A percentile compares a stretch with the other conserved stretches of the same genome.
Conservation (phyloP, 768 basidiomycete genomes). For the Suillus occidentalis region DNA sequence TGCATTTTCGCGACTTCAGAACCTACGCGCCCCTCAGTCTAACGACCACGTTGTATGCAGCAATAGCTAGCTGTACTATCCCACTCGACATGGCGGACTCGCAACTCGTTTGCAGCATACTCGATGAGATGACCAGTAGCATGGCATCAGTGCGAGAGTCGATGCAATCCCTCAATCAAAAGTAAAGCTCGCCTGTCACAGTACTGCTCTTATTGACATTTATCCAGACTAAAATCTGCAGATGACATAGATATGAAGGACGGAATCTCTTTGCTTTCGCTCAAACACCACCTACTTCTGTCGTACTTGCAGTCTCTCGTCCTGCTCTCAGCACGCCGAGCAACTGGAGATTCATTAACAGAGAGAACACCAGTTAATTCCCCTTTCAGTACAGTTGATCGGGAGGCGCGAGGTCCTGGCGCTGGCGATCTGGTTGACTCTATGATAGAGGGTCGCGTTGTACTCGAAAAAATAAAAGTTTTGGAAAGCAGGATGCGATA, state of each 20-base stretch:
- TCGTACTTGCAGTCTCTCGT: conserved; percentile 84
- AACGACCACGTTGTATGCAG: background rate
- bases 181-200: conserved; percentile 36
- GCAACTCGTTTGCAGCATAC: conserved; percentile 24
- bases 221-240: conserved; percentile 28
- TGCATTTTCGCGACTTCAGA: no score
- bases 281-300: conserved; percentile 83
- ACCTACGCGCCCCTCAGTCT: background rate
- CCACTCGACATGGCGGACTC: conserved; percentile 18
- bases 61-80: background rate
- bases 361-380: conserved; percentile 47
- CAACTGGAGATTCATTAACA: conserved; percentile 61
- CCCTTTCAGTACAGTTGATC: conserved; percentile 53
- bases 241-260: conserved; percentile 55
- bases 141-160: conserved; percentile 60
- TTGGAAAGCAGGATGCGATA: conserved; percentile 89
- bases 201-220: conserved; percentile 17
- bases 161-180: conserved; percentile 53
- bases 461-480: conserved; percentile 85
- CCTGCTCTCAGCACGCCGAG: conserved; percentile 69
- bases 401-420: conserved; percentile 54
- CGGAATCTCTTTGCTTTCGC: conserved; percentile 88
- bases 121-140: conserved; percentile 62
- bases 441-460: conserved; percentile 75
- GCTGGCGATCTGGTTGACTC: conserved; percentile 77